Base-by-base conservation (phyloP, 495 filamentous ascomycete genomes). In the Aspergillus incahuasiensis region DNA sequence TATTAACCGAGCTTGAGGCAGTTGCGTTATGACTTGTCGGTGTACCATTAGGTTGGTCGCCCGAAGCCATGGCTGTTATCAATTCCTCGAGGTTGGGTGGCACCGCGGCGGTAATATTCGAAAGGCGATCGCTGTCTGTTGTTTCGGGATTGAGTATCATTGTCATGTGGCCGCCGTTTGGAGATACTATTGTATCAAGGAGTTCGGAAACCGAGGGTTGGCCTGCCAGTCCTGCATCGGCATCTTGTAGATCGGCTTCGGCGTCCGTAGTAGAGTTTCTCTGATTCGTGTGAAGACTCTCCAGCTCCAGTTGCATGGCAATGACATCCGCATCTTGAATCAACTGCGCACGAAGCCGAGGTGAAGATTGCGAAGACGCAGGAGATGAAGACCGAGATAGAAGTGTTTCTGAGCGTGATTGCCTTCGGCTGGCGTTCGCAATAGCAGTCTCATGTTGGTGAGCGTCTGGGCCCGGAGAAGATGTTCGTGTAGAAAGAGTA, bases 291-390 rank as follows among this genome's bases (percentile, higher is more conserved):
- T 59, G 68, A 25, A 61, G 73, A 51, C 70, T 74, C 2, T 64
- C 64, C 32, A 79, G 57, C 43, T 76, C 74, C 20, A 79, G 51
- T 45, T 79, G 73, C 75, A 77, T 79, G 5, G 75, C 77, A 50
- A 77, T 76, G n/a, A 76, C 65, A 50, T 77, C 73, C 5, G 75
- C 71, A 41, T 72, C 71, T 28, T 76, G 73, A 20, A 77, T 71
- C 38, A 79, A 60, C 1, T 74, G 77, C 15, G 75, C 74, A 21
- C 75, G 65, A 20, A 79, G 68, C 8, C 65, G 74, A 48, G 75
- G 75, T 13, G 75, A 78, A n/a, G 67, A 70, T 22, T 70, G 71
- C 1, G 73, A 74, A n/a, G 74, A 75, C 15, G 69, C 69, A 20
- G 75, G 68, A 35, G 72, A 76, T 28, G 69, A 71, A 28, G 70